phyloP scores from a whole-genome alignment of 2,329 filamentous ascomycete genomes.

The Colletotrichum shisoi region DNA sequence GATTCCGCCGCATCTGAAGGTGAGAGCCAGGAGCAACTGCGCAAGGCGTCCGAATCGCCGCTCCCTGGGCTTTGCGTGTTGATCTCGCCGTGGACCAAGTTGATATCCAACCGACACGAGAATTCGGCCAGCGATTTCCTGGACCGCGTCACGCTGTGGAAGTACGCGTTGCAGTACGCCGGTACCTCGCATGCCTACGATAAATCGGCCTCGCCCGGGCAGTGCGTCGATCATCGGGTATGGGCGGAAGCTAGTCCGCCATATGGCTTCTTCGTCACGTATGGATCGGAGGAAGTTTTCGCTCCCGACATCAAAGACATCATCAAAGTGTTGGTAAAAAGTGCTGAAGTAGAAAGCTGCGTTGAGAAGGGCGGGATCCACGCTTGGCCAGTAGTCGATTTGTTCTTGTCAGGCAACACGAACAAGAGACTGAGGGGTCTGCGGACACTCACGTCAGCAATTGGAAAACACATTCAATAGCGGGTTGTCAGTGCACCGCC shows the following conservation, averaged over 20 bases:
- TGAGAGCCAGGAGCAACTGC: conserved; percentile 26
- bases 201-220: conserved; percentile 68
- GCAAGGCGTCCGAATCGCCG: conserved; percentile 40
- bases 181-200: conserved; percentile 54
- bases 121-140: conserved; percentile 80
- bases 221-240: conserved; percentile 69
- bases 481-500: neutral
- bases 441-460: conserved; percentile 44
- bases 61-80: conserved; percentile 67
- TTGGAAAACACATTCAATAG: conserved; percentile 35
- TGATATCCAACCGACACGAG: conserved; percentile 71
- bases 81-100: conserved; percentile 82
- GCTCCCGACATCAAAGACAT: conserved; percentile 72
- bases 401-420: conserved; percentile 62
- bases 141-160: conserved; percentile 69
- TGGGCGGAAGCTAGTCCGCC: conserved; percentile 73
- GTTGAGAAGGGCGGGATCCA: conserved; percentile 75
- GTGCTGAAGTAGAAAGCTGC: conserved; percentile 62
- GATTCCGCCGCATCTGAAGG: conserved; percentile 35
- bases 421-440: conserved; percentile 63
- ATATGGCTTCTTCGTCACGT: conserved; percentile 73
- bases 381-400: conserved; percentile 78
- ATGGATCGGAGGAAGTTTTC: conserved; percentile 80
- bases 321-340: conserved; percentile 62
- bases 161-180: conserved; percentile 75